phyloP scores from a whole-genome alignment of 2,329 filamentous ascomycete genomes.

The Botrytis squamosa region DNA sequence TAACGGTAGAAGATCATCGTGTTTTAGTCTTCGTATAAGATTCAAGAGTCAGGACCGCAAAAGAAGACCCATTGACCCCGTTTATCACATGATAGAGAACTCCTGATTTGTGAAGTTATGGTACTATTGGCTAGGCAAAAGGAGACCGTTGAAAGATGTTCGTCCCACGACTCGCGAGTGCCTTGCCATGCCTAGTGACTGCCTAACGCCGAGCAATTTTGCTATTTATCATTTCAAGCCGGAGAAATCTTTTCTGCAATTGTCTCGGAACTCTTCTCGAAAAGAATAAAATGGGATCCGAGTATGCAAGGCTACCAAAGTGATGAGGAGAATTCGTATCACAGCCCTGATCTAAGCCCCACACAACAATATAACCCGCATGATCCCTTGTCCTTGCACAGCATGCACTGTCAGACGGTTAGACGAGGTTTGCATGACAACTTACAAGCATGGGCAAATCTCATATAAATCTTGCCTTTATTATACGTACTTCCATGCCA shows the following conservation, averaged over 20 bases:
- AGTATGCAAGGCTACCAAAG: not conserved
- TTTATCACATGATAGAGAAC: not conserved
- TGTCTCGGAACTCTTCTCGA: not conserved
- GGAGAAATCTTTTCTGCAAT: not conserved
- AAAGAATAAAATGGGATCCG: not conserved
- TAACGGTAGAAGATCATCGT: not conserved
- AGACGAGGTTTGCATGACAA: not conserved
- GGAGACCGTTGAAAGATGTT: not conserved
- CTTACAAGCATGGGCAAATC: not conserved
- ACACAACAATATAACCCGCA: not conserved
- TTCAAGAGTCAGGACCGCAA: not conserved
- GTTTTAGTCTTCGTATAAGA: not conserved
- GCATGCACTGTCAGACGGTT: not conserved
- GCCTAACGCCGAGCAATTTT: not conserved
- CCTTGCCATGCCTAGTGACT: not conserved
- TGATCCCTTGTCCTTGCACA: conserved; percentile 4
- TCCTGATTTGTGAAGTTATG: not conserved
- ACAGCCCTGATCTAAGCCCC: not conserved
- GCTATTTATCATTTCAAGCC: not conserved
- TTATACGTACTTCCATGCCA: not conserved
- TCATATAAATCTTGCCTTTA: not conserved
- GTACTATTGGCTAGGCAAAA: not conserved
- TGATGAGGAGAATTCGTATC: not conserved
- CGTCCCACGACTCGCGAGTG: not conserved
- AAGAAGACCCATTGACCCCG: not conserved